phyloP scores from a whole-genome alignment of 768 basidiomycete genomes.

The Pulveroboletus sp. region DNA sequence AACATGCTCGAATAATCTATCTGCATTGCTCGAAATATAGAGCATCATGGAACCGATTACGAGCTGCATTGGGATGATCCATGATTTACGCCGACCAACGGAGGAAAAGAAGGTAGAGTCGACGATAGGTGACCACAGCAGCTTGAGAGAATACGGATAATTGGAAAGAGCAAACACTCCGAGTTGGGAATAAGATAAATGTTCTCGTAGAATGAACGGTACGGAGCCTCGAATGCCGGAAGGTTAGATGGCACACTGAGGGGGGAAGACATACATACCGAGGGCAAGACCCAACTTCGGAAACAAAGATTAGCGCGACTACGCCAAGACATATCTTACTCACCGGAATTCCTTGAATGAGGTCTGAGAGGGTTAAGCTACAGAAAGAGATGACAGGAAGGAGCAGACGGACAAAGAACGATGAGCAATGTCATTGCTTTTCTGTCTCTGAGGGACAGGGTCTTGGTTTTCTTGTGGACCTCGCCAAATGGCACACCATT shows the following conservation, averaged over 20 bases:
- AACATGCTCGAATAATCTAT: slow-evolving; percentile 77
- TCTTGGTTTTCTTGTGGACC: slow-evolving; percentile 37
- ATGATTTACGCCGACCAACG: slow-evolving; percentile 92
- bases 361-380: slow-evolving; percentile 41
- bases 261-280: slow-evolving; percentile 40
- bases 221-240: slow-evolving; percentile 65
- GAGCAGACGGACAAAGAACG: slow-evolving; percentile 69
- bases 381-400: slow-evolving; percentile 8
- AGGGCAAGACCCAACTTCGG: slow-evolving; percentile 81
- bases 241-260: slow-evolving; percentile 3
- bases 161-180: slow-evolving; percentile 89
- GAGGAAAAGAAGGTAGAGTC: slow-evolving; percentile 82
- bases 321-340: slow-evolving; percentile 29
- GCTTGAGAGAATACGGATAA: slow-evolving; percentile 95
- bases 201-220: slow-evolving; percentile 92
- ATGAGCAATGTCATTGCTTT: slow-evolving; percentile 80
- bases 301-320: slow-evolving; percentile 4
- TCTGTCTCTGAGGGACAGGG: slow-evolving; percentile 73
- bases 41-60: slow-evolving; percentile 84
- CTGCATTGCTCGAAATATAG: slow-evolving; percentile 68
- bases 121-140: slow-evolving; percentile 96
- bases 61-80: slow-evolving; percentile 97
- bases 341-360: slow-evolving; percentile 89
- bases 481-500: slow-evolving; percentile 34
- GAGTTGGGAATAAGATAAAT: slow-evolving; percentile 95